Base-by-base conservation (phyloP, 495 filamentous ascomycete species). In the Neohortaea acidophila region DNA sequence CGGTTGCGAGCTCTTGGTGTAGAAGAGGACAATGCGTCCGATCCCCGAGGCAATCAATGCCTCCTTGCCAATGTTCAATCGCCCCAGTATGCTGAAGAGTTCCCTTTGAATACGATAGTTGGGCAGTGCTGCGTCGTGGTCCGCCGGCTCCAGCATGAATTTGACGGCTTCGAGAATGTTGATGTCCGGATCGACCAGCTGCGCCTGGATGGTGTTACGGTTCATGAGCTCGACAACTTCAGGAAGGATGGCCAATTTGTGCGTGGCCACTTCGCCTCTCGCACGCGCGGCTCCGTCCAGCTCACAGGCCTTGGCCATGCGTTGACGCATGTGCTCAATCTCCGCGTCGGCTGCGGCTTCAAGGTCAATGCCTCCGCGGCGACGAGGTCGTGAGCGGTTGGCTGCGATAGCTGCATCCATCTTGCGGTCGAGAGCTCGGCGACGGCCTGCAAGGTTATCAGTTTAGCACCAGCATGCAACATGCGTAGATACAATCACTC, bases 101-200 rank as follows among this genome's bases (percentile, higher is more conserved):
- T 94, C 84, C 33, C 83, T 82, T 63, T 99, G 91, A 53, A 99
- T 94, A 52, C 82, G 85, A 64, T 93, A 96, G 19, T 89, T 86
- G 0, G 91, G 89, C 19, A 99, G 66, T 30, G 79, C 80, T 44
- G 86, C 89, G 52, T 94, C 85, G 42, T 84, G 79, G 49, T 52
- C 45, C 28, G 94, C 71, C 3, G 91, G 91, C 54, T 99, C 91
- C 10, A 99, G 76, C 73, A 96, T 96, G 70, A 87, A 93, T 51
- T 81, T 81, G 48, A 99, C 84, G 2, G 84, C 81, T 57, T 91
- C 83, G 21, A 99, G 68, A 45, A 99, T 74, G 61, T 94, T 94
- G 54, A 79, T 89, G 49, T 94, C 86, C 0, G 86, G 85, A 46
- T 99, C 91, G 41, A 94, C 76, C 40, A 94, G 74, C 1, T 69